phyloP scores from a whole-genome alignment of 2,329 filamentous ascomycete genomes.

The Atkinsonella texensis region DNA sequence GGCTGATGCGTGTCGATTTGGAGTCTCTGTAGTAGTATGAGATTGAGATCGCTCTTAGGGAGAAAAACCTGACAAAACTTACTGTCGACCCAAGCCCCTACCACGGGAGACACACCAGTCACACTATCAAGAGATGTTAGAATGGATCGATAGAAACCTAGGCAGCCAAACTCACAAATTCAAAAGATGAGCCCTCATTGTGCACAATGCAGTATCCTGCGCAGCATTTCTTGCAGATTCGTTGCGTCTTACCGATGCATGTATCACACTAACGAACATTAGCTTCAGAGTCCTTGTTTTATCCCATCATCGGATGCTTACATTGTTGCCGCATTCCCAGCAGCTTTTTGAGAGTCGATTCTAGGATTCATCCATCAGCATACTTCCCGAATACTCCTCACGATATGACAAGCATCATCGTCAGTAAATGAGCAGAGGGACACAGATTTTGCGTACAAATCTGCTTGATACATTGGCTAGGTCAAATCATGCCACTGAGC shows the following conservation, averaged over 20 bases:
- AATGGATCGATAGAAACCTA: neutral
- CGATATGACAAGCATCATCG: neutral
- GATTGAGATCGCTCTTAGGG: neutral
- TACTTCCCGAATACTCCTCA: neutral
- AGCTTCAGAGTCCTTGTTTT: neutral
- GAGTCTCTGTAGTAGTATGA: constrained; percentile 1
- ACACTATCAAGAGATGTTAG: constrained; percentile 27
- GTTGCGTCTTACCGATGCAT: constrained; percentile 62
- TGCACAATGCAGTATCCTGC: constrained; percentile 76
- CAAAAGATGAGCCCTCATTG: constrained; percentile 68
- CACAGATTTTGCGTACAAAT: neutral
- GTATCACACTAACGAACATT: constrained; percentile 47
- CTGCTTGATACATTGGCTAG: neutral
- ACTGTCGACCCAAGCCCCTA: constrained; percentile 20
- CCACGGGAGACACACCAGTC: constrained; percentile 29
- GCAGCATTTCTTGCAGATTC: constrained; percentile 58
- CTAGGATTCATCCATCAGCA: constrained; percentile 16
- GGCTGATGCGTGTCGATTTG: constrained; percentile 1
- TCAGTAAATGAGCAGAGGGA: neutral
- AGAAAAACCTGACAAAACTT: neutral
- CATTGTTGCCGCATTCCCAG: constrained; percentile 77
- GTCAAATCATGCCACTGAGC: neutral
- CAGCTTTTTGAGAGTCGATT: constrained; percentile 57
- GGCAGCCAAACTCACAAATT: constrained; percentile 29
- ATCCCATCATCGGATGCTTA: constrained; percentile 28